Conservation (phyloP, 148 eudicot species). For the Cornus controversa region DNA sequence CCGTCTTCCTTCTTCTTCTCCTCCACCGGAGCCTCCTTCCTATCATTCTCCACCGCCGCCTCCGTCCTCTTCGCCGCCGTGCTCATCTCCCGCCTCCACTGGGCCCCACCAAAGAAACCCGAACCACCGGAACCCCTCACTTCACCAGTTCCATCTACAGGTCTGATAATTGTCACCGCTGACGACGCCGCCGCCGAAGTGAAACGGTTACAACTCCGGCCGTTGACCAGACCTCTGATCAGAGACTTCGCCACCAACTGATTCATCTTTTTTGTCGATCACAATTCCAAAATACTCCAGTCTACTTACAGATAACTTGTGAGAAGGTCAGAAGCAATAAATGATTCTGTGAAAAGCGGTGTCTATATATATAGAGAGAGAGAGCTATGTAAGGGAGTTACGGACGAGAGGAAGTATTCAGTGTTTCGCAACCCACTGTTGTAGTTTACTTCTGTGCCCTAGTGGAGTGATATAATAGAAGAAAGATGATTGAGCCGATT, state of each 20-base stretch:
- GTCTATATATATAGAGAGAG: no score
- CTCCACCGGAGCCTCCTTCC: conserved; percentile 18
- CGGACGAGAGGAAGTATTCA: background rate
- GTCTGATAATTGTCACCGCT: conserved; percentile 11
- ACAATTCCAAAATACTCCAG: no score
- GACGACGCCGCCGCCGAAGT: conserved; percentile 8
- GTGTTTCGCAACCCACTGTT: conserved; percentile 16
- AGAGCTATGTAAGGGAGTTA: no score
- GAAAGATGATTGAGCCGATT: no score
- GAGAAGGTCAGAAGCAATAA: background rate
- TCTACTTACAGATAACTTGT: no score
- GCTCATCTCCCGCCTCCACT: conserved; percentile 32
- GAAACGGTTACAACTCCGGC: conserved; percentile 20
- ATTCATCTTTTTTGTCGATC: conserved; percentile 23
- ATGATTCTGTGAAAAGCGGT: background rate
- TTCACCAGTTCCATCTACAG: conserved; percentile 15
- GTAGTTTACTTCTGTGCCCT: background rate
- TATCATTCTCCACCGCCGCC: conserved; percentile 21
- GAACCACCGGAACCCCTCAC: conserved; percentile 15
- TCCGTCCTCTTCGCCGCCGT: conserved; percentile 20
- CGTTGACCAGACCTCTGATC: conserved; percentile 20
- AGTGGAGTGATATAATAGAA: no score
- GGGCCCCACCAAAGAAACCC: conserved; percentile 9
- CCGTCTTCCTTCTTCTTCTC: conserved; percentile 22
- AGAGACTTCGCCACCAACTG: conserved; percentile 29